Base-by-base conservation (phyloP, 306 rosid species). In the Citrullus colocynthis region DNA sequence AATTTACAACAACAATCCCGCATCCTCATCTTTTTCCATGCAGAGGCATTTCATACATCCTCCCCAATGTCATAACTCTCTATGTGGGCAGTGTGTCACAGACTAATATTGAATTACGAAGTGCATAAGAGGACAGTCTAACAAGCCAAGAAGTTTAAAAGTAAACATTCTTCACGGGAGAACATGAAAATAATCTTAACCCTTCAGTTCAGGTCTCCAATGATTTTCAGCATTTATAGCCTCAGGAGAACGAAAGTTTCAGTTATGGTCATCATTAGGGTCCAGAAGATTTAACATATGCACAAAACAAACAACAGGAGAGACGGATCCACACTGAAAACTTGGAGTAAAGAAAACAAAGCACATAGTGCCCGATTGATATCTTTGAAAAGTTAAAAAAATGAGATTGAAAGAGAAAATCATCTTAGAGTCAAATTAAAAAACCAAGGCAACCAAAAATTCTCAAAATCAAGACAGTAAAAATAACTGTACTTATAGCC, bases 151-250 rank as follows among this genome's bases (percentile, higher is more conserved):
- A 24, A 24, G 28, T 24, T 24, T 24, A 24, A 24, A 24, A 24
- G 28, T 24, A 24, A 24, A 24, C 28, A 24, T 24, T 24, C 28
- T 24, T 24, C 28, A 24, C 28, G 28, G 28, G 28, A 24, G 28
- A 24, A 24, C 28, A 24, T 24, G 28, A 24, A 41, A 41, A 20
- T 6, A 42, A 67, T 41, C 34, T 69, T 20, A 24, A 71, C 76
- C 59, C 59, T 71, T 71, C 76, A 71, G 76, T 71, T 71, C 76
- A 71, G 76, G 76, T 71, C 76, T 71, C 76, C 76, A 71, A 71
- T 71, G 42, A 24, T 71, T 24, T 24, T 71, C 76, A 71, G 76
- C 76, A 71, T 71, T 28, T n/a, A 16, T 24, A 2, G 42, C 14
- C 76, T 71, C 76, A 71, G 76, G 59, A 71, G 76, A 71, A 71